Conservation (phyloP, 345 rosid species). For the Euphorbia tirucalli region DNA sequence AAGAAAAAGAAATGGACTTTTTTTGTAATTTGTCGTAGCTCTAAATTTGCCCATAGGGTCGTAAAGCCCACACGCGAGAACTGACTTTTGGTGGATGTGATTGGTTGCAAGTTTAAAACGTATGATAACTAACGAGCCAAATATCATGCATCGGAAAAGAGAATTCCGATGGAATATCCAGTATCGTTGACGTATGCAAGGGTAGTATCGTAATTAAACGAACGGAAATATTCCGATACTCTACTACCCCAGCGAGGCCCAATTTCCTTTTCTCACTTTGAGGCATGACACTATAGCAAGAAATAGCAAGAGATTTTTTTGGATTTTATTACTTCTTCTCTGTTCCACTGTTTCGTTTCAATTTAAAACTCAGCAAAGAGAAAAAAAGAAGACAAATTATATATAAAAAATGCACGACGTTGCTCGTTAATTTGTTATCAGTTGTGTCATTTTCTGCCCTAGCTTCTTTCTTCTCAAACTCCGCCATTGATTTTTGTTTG, state of each 20-base stretch:
- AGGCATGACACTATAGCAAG: background rate
- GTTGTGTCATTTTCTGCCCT: constrained; percentile 29
- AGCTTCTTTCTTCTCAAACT: constrained; percentile 13
- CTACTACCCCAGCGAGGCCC: too few relatives aligned
- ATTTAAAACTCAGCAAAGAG: background rate
- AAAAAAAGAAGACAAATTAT: background rate
- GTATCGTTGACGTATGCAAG: background rate
- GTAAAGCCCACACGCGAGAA: too few relatives aligned
- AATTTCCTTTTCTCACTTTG: background rate
- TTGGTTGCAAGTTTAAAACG: background rate
- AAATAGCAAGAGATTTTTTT: background rate
- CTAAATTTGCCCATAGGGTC: too few relatives aligned
- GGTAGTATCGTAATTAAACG: constrained; percentile 2
- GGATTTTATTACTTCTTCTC: background rate
- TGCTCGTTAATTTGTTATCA: constrained; percentile 21
- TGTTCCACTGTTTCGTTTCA: background rate
- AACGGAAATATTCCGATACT: background rate
- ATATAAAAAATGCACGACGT: constrained; percentile 3
- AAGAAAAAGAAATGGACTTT: too few relatives aligned
- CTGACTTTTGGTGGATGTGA: too few relatives aligned
- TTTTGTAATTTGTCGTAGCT: too few relatives aligned
- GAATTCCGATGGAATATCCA: constrained; percentile 25
- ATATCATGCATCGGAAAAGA: background rate
- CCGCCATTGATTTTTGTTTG: constrained; percentile 22
- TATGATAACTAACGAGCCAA: background rate